These are phyloP conservation scores for Rhizomucor pusillus DNA, from an alignment of 371 early-diverging fungal genomes.

Conservation along the genomic window DNA sequence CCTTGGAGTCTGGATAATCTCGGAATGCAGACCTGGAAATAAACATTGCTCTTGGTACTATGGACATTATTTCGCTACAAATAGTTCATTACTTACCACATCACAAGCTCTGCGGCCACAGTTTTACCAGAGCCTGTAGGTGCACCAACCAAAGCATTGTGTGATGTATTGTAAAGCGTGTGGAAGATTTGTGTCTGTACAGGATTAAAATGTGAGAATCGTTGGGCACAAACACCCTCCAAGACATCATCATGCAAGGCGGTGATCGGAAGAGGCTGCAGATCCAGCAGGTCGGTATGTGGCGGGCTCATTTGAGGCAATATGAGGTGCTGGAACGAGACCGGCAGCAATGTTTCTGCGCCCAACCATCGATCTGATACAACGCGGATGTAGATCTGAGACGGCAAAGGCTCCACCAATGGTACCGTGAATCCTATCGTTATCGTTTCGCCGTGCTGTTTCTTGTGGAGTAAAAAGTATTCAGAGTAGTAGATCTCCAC, in stretches of 20 bases:
- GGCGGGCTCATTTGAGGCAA: slow-evolving; percentile 80
- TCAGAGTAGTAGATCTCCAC: slow-evolving; percentile 58
- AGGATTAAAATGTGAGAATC: slow-evolving; percentile 95
- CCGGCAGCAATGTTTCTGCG: slow-evolving; percentile 77
- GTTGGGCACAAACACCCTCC: slow-evolving; percentile 74
- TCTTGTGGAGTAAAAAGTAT: slow-evolving; percentile 50
- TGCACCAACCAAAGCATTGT: slow-evolving; percentile 94
- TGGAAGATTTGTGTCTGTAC: slow-evolving; percentile 99
- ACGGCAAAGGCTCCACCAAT: slow-evolving; percentile 81
- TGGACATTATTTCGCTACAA: background rate
- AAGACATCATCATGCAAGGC: slow-evolving; percentile 79
- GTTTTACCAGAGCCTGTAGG: slow-evolving; percentile 99
- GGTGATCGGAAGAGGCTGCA: slow-evolving; percentile 85
- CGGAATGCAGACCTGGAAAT: slow-evolving; percentile 68
- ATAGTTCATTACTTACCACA: slow-evolving; percentile 63
- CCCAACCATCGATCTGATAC: slow-evolving; percentile 95
- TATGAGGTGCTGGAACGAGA: slow-evolving; percentile 90
- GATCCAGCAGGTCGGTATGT: slow-evolving; percentile 85
- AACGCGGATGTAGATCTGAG: slow-evolving; percentile 86
- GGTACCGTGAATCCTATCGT: slow-evolving; percentile 89
- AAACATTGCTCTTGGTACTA: background rate
- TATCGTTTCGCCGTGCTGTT: slow-evolving; percentile 48
- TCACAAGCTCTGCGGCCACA: slow-evolving; percentile 93
- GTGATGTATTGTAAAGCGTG: slow-evolving; percentile 82
- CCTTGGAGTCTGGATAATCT: slow-evolving; percentile 81